These are phyloP conservation scores for Rhodotorula graminis DNA, from an alignment of 768 basidiomycete species.

Conservation along the genomic window DNA sequence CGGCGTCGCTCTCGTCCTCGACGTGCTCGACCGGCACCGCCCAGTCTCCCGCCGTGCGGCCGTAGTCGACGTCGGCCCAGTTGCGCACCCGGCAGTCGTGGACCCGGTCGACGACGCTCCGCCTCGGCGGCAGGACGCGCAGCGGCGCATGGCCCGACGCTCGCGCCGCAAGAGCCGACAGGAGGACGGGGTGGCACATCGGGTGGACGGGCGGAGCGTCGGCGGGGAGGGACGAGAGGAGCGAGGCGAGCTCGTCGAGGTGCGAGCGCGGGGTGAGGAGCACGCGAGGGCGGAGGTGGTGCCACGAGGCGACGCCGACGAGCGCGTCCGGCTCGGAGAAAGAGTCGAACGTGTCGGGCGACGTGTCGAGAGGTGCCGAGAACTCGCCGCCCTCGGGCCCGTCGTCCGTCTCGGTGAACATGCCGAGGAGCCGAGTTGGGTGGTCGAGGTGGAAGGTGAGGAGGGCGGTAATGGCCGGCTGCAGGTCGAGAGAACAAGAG, in stretches of 20 bases:
- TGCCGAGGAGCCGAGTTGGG: slow-evolving; percentile 17
- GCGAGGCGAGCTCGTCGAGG: slow-evolving; percentile 15
- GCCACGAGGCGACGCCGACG: slow-evolving; percentile 11
- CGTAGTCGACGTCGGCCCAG: slow-evolving; percentile 12
- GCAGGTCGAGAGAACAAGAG: not conserved
- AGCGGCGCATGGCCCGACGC: not conserved
- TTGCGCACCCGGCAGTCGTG: slow-evolving; percentile 22
- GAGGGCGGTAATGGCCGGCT: slow-evolving; percentile 21
- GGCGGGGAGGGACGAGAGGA: not conserved
- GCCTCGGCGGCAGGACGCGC: slow-evolving; percentile 13
- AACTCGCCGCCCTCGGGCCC: slow-evolving; percentile 2
- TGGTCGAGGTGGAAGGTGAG: slow-evolving; percentile 25
- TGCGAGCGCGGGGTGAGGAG: slow-evolving; percentile 14
- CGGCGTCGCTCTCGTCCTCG: not conserved
- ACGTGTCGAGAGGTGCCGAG: not conserved
- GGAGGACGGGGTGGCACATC: slow-evolving; percentile 22
- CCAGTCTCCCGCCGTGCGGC: slow-evolving; percentile 12
- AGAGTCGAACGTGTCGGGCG: slow-evolving; percentile 4
- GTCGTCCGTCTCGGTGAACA: slow-evolving; percentile 10
- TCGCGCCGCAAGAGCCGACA: slow-evolving; percentile 11
- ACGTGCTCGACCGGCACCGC: not conserved
- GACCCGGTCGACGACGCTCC: slow-evolving; percentile 23
- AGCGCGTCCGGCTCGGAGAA: slow-evolving; percentile 18
- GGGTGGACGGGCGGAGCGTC: slow-evolving; percentile 2
- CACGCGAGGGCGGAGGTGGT: slow-evolving; percentile 20